Evolutionary conservation across 345 rosid genomes (phyloP), one percentile per base, ranked within the genome.

Genomic region (Cochlearia excelsa): DNA sequence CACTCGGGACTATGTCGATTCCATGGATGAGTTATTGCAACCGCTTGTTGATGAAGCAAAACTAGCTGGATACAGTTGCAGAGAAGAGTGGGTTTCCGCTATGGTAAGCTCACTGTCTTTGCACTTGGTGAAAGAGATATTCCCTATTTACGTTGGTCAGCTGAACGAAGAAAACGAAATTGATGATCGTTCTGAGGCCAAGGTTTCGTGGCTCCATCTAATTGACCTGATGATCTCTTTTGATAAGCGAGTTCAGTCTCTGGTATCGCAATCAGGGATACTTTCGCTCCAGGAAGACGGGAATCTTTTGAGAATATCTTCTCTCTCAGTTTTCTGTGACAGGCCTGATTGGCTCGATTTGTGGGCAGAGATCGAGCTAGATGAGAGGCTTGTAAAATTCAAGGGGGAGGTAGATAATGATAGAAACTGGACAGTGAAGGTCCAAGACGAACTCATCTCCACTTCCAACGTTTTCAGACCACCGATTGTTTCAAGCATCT

Each of bases 41-140:
- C 99, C 99, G 7, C 79, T 93, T 34, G 90, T 89, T 66, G 99
- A 93, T 62, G 81, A 89, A 78, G 90, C 96, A 60, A 81, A 81
- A 79, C 76, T 93, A 31, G 77, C 74, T 42, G 96, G 97, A 3
- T 93, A 89, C 77, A 87, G 99, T 76, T 93, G 99, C 76, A 71
- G 92, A 63, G 99, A 93, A 71, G 95, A 93, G 68, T 89, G 97
- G 99, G 74, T 89, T 66, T 79, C 92, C 3, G 88, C 90, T n/a
- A 93, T 93, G 96, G 93, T 85, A n/a, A 72, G 81, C 63, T 77
- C 94, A 44, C 61, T 87, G 56, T 76, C 75, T 4, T 79, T 82
- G 9, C 85, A 93, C 78, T 77, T 89, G 78, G 88, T 82, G 2
- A 87, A 84, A 72, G 97, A 84, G 73, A 72, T 85, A 44, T 82